Evolutionary conservation across 208 protist species (phyloP), one percentile per base, ranked within the genome.

Genomic region (Crithidia mellificae): DNA sequence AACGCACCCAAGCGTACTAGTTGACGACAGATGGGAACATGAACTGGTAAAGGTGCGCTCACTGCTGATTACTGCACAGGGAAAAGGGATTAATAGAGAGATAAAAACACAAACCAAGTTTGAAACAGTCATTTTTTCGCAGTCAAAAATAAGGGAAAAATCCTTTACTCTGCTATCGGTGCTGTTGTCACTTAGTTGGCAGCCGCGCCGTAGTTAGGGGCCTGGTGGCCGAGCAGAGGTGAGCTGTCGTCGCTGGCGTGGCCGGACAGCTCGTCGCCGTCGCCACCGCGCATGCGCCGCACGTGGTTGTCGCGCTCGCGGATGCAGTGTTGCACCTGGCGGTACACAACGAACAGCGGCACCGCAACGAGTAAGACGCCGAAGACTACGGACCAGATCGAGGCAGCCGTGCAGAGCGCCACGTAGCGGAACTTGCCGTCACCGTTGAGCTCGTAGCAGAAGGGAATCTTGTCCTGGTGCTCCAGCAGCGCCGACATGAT

Each of bases 381-480:
- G 19, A 90, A 62, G 17, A 76, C 68, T 32, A 81, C 41, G 0
- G 78, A 80, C 88, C 91, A 96, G 24, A 90, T 77, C 55, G 84
- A 84, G 19, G 73, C 84, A 11, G 87, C 91, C 2, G 83, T 81
- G 80, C 91, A 96, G 17, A 96, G 71, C 12, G 88, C 86, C 6
- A 85, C 87, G 58, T 94, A 92, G 66, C 85, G 88, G 63, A 93
- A 82, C 53, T 68, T 68, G 38, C 88, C 88, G 30, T 89, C 72
- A 14, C 71, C 65, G 55, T 63, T 69, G 32, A 96, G 81, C 70
- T 96, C 91, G 62, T 96, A 93, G 73, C 91, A 94, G 64, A 90
- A 94, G 14, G 88, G 87, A 25, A 96, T 87, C 47, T 89, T 88
- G 30, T 66, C 51, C 58, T 96, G 91, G 51, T 88, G 74, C 74